Base-by-base conservation (phyloP, 2,329 filamentous ascomycete genomes). In the Trichoderma cornu-damae region DNA sequence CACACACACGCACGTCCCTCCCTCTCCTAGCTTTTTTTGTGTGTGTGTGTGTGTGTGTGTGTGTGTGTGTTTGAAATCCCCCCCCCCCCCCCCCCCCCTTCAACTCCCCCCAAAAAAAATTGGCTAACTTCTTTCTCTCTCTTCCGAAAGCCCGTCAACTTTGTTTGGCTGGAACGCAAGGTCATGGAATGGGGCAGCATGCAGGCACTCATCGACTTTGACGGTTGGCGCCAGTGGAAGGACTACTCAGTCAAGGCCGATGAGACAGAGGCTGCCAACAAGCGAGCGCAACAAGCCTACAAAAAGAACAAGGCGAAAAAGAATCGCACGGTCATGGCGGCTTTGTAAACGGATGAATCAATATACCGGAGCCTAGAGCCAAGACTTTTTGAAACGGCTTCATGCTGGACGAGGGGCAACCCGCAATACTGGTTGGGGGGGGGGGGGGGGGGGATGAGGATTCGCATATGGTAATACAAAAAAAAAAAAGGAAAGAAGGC, bases 181-280 rank as follows among this genome's bases (percentile, higher is more conserved):
- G 92, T 97, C 65, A 96, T 95, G 75, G 94, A 99, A 78, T 99
- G 94, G 94, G 94, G 94, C 57, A 97, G 94, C 77, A 99, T 99
- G 94, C 94, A 97, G 76, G 94, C 94, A 8, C 81, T 99, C 22
- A 97, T 99, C 67, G 94, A 99, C 75, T 97, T 94, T 70, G 93
- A 97, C 70, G 94, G 94, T 61, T 99, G 94, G 94, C 84, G 92
- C 56, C 90, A 90, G 72, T 99, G 94, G 94, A 96, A 96, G 71
- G 89, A 94, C 67, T 93, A 89, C 68, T 77, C 77, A 7, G 75
- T 78, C 58, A 75, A 77, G 60, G 70, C 70, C 4, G 74, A 77
- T 22, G 72, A 75, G 54, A 69, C 73, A 18, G 77, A 77, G 26
- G 70, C 73, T 3, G 67, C 64, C 16, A 77, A 75, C 63, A 78